Evolutionary conservation across 768 basidiomycete species (phyloP), one percentile per base, ranked within the genome.

Genomic region (Mycena metata): DNA sequence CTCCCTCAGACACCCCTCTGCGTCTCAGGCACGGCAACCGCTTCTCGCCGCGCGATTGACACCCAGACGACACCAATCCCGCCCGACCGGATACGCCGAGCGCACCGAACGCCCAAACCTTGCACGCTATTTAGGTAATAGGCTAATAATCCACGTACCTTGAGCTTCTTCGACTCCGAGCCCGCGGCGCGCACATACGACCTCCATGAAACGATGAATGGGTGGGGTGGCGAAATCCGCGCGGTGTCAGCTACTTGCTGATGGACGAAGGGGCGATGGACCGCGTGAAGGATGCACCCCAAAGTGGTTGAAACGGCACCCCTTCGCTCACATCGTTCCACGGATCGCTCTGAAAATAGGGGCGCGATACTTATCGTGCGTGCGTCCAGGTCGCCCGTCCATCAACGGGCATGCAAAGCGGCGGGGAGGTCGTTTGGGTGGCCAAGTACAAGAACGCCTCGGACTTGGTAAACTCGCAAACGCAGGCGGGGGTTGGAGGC

Each of bases 61-160:
- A 46, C 26, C 49, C 39, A 39, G 39, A 39, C 39, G 39, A 39
- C 39, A 39, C 39, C 39, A 39, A 10, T 33, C 58, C 21, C 35
- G 49, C 52, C 30, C 63, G 68, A 45, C 59, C 51, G 63, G 35
- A 42, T 26, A 24, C 52, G 41, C 64, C 64, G 51, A 30, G 30
- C 6, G 30, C 30, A 30, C 30, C 30, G 30, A 30, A 62, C 33
- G 47, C 33, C 56, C 56, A 55, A 23, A 59, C 41, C 57, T 39
- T 69, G 47, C 55, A 57, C 55, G 41, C 51, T 66, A 65, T 66
- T 62, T 69, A 55, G 62, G 59, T 66, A 56, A 57, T 58, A 68
- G 33, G 46, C 45, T 67, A 67, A 61, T 62, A 61, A 49, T 39
- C 60, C 45, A 62, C 67, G 60, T 67, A 67, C 66, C 35, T 47